Evolutionary conservation across 2,329 filamentous ascomycete genomes (phyloP), one percentile per base, ranked within the genome.

Genomic region (Paecilomyces fulvus): DNA sequence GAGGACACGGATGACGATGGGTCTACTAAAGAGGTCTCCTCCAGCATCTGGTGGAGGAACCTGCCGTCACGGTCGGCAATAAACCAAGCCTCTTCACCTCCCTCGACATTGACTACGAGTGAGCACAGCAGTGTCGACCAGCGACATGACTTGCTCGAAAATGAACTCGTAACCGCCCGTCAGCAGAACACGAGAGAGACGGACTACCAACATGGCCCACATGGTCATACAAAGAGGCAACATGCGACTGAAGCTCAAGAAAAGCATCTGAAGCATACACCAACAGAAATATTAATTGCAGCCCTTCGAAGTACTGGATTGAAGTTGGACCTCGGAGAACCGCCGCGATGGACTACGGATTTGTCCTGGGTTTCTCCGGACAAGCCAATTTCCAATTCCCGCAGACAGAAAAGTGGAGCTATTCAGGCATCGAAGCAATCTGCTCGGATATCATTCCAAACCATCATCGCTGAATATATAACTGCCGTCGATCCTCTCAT

Each of bases 401-500:
- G 20, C 11, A 30, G 25, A 20, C 14, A 7, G 5, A 48, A 48
- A 4, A n/a, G n/a, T 10, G 3, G 25, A 21, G n/a, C 8, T 33
- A 51, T 12, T 8, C 10, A n/a, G n/a, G 8, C 30, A 28, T 12
- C 14, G 4, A 21, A 56, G 8, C 30, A 51, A 31, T 28, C 57
- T 17, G 33, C 55, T 28, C 62, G 64, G 49, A 53, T 61, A 12
- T 67, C 65, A 2, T 61, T 75, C 2, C 70, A 72, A 53, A 67
- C 63, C 7, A 72, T 74, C 52, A 61, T 75, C 53, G 70, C 70
- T 7, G 68, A 73, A 52, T 77, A 74, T 57, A 68, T 76, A 52
- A 59, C 64, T 53, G 53, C 65, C 53, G 63, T 74, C 53, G 67
- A 73, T 51, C 65, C 72, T 8, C 31, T 67, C 9, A 30, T 73